These are phyloP conservation scores for Blastocystis sp. DNA, from an alignment of 352 stramenopile genomes.

Conservation along the genomic window DNA sequence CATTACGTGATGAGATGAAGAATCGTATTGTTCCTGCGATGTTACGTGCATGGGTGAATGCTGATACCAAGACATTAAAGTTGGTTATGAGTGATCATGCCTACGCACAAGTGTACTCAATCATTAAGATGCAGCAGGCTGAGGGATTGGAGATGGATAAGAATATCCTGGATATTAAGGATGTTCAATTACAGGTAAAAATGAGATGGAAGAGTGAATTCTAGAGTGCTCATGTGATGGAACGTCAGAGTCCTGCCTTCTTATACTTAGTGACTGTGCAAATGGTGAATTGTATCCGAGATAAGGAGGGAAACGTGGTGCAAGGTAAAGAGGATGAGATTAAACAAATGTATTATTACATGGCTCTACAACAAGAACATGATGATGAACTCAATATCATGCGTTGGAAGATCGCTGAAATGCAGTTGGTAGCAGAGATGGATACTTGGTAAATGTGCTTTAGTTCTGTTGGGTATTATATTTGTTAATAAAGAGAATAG, in stretches of 20 bases:
- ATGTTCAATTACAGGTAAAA: slow-evolving; percentile 31
- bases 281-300: slow-evolving; percentile 58
- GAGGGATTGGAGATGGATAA: slow-evolving; percentile 64
- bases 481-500: slow-evolving; percentile 52
- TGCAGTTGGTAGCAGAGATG: slow-evolving; percentile 59
- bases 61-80: slow-evolving; percentile 56
- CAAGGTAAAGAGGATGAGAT: slow-evolving; percentile 61
- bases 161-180: slow-evolving; percentile 48
- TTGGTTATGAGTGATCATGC: slow-evolving; percentile 63
- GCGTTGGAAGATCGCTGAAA: slow-evolving; percentile 67
- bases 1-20: slow-evolving; percentile 63
- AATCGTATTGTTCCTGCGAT: slow-evolving; percentile 39
- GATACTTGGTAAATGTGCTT: slow-evolving; percentile 66
- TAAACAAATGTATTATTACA: slow-evolving; percentile 68
- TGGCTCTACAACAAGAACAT: slow-evolving; percentile 67
- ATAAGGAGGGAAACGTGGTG: slow-evolving; percentile 23
- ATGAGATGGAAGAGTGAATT: not conserved
- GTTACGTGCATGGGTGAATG: slow-evolving; percentile 61
- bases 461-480: slow-evolving; percentile 14
- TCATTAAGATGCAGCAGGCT: slow-evolving; percentile 64
- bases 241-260: slow-evolving; percentile 51
- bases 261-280: slow-evolving; percentile 66
- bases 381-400: slow-evolving; percentile 67
- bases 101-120: slow-evolving; percentile 54
- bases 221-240: slow-evolving; percentile 62